Evolutionary conservation across 2,329 filamentous ascomycete species (phyloP), one percentile per base, ranked within the genome.

Genomic region (Mycogone perniciosa): DNA sequence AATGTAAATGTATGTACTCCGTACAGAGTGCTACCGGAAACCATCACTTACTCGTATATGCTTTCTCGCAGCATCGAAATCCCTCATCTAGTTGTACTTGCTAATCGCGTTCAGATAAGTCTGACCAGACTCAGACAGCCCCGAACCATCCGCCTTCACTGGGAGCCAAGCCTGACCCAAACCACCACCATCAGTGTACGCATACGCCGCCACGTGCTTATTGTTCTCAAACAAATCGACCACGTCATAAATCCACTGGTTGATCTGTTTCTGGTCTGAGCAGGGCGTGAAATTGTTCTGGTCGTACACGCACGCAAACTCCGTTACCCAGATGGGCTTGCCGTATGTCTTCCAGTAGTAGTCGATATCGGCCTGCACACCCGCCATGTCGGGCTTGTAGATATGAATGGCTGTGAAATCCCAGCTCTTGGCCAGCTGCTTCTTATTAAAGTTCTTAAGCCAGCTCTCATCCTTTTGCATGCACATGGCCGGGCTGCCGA

Each of bases 401-500:
- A 55, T 51, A 41, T 55, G 54, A 11, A 55, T 51, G 13, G 54
- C 48, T 2, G 54, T 56, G 31, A 56, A 56, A 33, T 55, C 54
- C 54, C 54, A 55, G 34, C 48, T 45, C 20, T 44, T 43, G 2
- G 47, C 11, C 9, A 56, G 53, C 4, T 33, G 26, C 8, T 51
- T 27, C 13, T 42, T 34, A 31, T 41, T 54, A 13, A 57, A 57
- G 30, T 56, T 34, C 34, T 46, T 51, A 11, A 57, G 55, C 55
- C 55, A 57, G 35, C 33, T 44, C 43, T 57, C 55, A 31, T 57
- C 53, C 44, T 54, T 52, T 45, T 57, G 85, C 56, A 84, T 88
- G 13, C 80, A 84, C 56, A 64, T 88, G 37, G 77, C 87, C 11
- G 74, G 20, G 67, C 76, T 26, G 59, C 71, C 1, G 78, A 85